Conservation (phyloP, 2,329 filamentous ascomycete genomes). For the Metarhizium sp. region DNA sequence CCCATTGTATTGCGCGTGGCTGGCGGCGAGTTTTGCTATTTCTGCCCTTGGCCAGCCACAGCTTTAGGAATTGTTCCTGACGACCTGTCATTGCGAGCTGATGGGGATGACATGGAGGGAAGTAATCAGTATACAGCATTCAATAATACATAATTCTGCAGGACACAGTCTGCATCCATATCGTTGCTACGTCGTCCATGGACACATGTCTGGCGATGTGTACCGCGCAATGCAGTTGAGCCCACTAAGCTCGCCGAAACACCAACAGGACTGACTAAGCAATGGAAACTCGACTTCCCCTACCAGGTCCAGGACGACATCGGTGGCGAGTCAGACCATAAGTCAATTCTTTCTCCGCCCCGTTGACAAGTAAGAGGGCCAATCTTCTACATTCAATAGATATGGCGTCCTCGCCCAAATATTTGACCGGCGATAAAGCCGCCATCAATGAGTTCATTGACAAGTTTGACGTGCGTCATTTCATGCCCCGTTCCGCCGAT, state of each 20-base stretch:
- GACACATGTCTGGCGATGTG: background rate
- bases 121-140: too few species aligned
- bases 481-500: background rate
- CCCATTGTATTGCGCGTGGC: too few species aligned
- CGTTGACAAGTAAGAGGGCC: background rate
- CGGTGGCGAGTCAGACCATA: background rate
- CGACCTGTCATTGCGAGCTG: too few species aligned
- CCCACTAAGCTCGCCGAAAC: background rate
- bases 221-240: background rate
- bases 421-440: conserved; percentile 70
- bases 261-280: background rate
- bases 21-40: too few species aligned
- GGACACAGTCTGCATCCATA: too few species aligned
- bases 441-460: conserved; percentile 78
- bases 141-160: too few species aligned
- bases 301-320: background rate
- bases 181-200: too few species aligned
- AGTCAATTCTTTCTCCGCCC: background rate
- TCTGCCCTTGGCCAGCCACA: too few species aligned
- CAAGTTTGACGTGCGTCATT: conserved; percentile 72
- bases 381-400: background rate
- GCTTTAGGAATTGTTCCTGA: too few species aligned
- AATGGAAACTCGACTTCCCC: background rate
- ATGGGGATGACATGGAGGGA: too few species aligned
- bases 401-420: conserved; percentile 34